A percentile compares a stretch with the other conserved stretches of the same genome.
phyloP scores from a whole-genome alignment of 352 stramenopile genomes.

The Globisporangium solare region DNA sequence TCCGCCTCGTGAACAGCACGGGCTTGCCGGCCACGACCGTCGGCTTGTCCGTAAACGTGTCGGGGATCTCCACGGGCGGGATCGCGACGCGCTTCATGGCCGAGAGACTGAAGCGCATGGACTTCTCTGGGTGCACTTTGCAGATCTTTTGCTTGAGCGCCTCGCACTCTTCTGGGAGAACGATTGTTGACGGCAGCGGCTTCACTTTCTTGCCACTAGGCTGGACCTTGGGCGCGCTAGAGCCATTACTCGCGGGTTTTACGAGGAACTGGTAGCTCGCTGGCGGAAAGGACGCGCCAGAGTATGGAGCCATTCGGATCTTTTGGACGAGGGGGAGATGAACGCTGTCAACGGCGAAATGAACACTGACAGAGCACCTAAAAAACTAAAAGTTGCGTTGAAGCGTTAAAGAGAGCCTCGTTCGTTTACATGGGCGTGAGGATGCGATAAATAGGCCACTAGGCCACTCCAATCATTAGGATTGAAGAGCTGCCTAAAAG shows the following conservation, averaged over 20 bases:
- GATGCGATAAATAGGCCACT: too few species aligned
- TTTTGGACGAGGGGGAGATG: background rate
- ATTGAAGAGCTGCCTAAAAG: background rate
- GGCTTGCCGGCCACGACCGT: slow-evolving; percentile 35
- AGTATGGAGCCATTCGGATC: background rate
- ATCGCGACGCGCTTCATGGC: slow-evolving; percentile 54
- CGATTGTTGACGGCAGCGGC: background rate
- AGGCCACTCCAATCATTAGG: too few species aligned
- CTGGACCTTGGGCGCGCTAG: background rate
- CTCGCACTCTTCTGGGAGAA: slow-evolving; percentile 1
- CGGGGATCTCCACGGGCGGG: slow-evolving; percentile 50
- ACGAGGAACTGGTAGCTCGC: background rate
- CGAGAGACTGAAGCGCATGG: slow-evolving; percentile 50
- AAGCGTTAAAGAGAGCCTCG: background rate
- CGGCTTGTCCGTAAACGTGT: slow-evolving; percentile 32
- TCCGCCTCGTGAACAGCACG: slow-evolving; percentile 1
- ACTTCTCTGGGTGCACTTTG: slow-evolving; percentile 31
- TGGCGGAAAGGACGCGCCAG: background rate
- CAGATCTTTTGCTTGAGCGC: slow-evolving; percentile 55
- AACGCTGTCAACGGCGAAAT: background rate
- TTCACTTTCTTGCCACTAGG: background rate
- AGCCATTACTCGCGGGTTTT: background rate
- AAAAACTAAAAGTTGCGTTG: too few species aligned
- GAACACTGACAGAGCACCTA: background rate
- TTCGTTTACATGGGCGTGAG: background rate